Evolutionary conservation across 1,139 yeast species (phyloP), one percentile per base, ranked within the genome.

Genomic region (Suhomyces bokatorum): DNA sequence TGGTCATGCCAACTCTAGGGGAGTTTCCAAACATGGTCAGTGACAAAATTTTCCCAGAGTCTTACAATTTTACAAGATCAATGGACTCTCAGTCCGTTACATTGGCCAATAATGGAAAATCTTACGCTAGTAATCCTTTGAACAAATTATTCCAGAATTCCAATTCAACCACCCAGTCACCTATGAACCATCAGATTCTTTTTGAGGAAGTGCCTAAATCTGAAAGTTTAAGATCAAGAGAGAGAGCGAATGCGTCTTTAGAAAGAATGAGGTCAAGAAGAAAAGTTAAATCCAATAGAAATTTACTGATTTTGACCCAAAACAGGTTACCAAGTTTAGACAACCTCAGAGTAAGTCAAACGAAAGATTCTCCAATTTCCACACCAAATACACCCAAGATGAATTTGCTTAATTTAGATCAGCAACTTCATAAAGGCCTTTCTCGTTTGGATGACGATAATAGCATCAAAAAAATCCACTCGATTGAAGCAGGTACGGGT

Each of bases 201-300:
- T 48, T 62, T 16, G 69, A 65, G 20, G 73, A 67, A 15, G 53
- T 57, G 13, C 70, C 73, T 6, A 59, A 59, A 33, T 52, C 65
- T 2, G 69, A 62, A 24, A 64, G 60, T 38, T 53, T 64, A 6
- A 66, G 81, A 47, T 80, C 85, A 5, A 70, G 74, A 35, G 87
- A 81, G 52, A 67, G 87, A 52, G 87, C 87, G 0, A 83, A 81
- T 57, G 87, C 87, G 0, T 81, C 87, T 0, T 63, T 84, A 34
- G 75, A 80, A 48, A 69, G 90, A 61, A 81, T 83, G 75, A 73
- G 80, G 49, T 78, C 80, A 32, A 67, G 87, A 48, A 64, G 87
- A 46, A 75, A 75, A 56, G 79, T 82, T 45, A 79, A 75, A 53
- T 73, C 80, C 30, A 66, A 70, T 12, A 40, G 61, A 30, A 66